Evolutionary conservation across 306 rosid genomes (phyloP).

Genomic region (Cucurbita argyrosperma): DNA sequence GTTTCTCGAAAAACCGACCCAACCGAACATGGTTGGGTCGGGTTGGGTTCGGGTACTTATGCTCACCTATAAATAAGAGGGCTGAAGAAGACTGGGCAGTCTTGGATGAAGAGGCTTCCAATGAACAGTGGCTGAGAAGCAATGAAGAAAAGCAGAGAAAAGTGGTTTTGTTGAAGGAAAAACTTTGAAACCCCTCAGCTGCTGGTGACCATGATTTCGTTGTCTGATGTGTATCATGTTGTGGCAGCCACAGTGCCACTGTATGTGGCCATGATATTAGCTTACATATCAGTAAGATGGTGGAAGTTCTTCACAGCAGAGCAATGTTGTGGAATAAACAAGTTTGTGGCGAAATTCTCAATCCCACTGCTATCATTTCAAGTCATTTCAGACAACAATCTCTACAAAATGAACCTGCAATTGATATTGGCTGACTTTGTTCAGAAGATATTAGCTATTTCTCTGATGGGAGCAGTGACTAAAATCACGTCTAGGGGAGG

Average conservation of each 20-base stretch:
- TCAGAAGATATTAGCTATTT: conserved; percentile 55
- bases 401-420: conserved; percentile 62
- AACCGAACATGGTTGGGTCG: neutral
- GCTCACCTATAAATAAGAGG: neutral
- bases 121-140: conserved; percentile 28
- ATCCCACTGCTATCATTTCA: conserved; percentile 82
- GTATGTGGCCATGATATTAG: conserved; percentile 71
- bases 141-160: conserved; percentile 27
- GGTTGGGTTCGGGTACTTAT: neutral
- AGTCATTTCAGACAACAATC: conserved; percentile 61
- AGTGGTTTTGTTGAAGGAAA: conserved; percentile 15
- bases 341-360: conserved; percentile 82
- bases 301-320: conserved; percentile 87
- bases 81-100: conserved; percentile 21
- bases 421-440: conserved; percentile 50
- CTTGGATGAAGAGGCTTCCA: conserved; percentile 51
- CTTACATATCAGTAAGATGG: conserved; percentile 78
- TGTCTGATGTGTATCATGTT: conserved; percentile 57
- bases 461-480: conserved; percentile 25
- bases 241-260: conserved; percentile 75
- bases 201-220: conserved; percentile 46
- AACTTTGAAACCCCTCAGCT: conserved; percentile 14
- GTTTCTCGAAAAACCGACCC: too few relatives aligned
- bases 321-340: conserved; percentile 87
- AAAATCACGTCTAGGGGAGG: conserved; percentile 45